These are phyloP conservation scores for Aspergillus biplanus DNA, from an alignment of 495 filamentous ascomycete genomes.

Conservation along the genomic window DNA sequence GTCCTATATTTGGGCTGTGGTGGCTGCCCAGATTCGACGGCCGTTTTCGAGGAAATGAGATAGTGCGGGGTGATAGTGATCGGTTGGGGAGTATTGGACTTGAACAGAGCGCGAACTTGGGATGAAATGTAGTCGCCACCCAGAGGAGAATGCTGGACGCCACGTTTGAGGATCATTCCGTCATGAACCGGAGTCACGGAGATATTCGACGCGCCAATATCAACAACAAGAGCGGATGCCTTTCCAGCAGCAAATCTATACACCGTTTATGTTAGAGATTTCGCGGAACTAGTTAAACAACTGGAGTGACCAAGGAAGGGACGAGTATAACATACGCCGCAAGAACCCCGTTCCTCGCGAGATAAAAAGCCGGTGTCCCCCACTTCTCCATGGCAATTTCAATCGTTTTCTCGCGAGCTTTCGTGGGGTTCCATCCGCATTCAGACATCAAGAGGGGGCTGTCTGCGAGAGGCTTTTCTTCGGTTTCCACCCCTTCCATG, in stretches of 20 bases:
- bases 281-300: too few relatives aligned
- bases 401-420: constrained; percentile 86
- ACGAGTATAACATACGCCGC: constrained; percentile 56
- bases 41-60: constrained; percentile 79
- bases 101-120: constrained; percentile 82
- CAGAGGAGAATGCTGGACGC: constrained; percentile 77
- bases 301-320: not conserved
- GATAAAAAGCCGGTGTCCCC: constrained; percentile 91
- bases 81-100: constrained; percentile 68
- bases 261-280: constrained; percentile 13
- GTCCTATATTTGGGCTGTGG: constrained; percentile 69
- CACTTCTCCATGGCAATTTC: constrained; percentile 96
- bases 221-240: constrained; percentile 86
- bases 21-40: constrained; percentile 86
- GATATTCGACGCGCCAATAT: constrained; percentile 88
- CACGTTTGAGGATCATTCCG: constrained; percentile 89
- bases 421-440: constrained; percentile 85
- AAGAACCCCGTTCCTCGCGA: constrained; percentile 70
- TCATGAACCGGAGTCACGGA: constrained; percentile 92
- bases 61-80: constrained; percentile 84
- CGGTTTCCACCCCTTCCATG: constrained; percentile 67
- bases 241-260: constrained; percentile 85
- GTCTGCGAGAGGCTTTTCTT: constrained; percentile 81
- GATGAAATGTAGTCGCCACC: constrained; percentile 88
- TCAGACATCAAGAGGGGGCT: constrained; percentile 94